Percentiles rank a stretch among this genome's conserved stretches.
Evolutionary conservation across 2,329 filamentous ascomycete genomes (phyloP).

Genomic region (Aspergillus sp.): DNA sequence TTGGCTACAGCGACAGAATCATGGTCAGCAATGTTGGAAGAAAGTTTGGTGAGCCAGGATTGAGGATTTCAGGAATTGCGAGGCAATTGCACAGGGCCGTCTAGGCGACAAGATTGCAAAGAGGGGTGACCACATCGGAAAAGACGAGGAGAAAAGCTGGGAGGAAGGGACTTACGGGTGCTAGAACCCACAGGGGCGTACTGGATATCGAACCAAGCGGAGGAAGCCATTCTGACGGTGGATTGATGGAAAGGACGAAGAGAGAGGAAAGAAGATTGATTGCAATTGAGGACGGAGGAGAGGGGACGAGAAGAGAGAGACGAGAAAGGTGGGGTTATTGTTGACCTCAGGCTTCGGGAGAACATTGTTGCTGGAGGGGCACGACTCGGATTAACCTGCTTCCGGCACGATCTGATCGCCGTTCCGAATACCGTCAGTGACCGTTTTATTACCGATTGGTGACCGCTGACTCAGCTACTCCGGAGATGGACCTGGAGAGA

Average conservation of each 20-base stretch:
- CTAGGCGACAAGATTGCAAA: neutral
- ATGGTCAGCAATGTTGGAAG: slow-evolving; percentile 14
- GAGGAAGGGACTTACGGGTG: slow-evolving; percentile 19
- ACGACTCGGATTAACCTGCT: slow-evolving; percentile 26
- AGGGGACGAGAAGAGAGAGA: slow-evolving; percentile 36
- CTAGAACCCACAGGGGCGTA: slow-evolving; percentile 44
- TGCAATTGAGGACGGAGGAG: slow-evolving; percentile 32
- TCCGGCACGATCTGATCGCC: slow-evolving; percentile 12
- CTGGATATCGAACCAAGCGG: slow-evolving; percentile 74
- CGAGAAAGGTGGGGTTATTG: slow-evolving; percentile 45
- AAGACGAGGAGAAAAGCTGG: slow-evolving; percentile 12
- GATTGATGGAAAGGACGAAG: slow-evolving; percentile 60
- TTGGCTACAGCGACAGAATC: slow-evolving; percentile 55
- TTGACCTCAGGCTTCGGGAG: slow-evolving; percentile 38
- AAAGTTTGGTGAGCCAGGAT: neutral
- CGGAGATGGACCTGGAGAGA: too few relatives aligned
- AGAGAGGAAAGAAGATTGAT: slow-evolving; percentile 29
- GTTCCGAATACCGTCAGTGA: neutral
- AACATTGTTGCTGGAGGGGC: slow-evolving; percentile 42
- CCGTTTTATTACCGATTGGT: too few relatives aligned
- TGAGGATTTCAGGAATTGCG: neutral
- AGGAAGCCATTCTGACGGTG: slow-evolving; percentile 68
- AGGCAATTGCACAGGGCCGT: neutral
- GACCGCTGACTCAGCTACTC: neutral
- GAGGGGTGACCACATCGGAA: neutral